A percentile compares a stretch with the other conserved stretches of the same genome.
These are phyloP conservation scores for Ceratobasidium sp. DNA, from an alignment of 1,284 basidiomycete genomes.

Conservation along the genomic window DNA sequence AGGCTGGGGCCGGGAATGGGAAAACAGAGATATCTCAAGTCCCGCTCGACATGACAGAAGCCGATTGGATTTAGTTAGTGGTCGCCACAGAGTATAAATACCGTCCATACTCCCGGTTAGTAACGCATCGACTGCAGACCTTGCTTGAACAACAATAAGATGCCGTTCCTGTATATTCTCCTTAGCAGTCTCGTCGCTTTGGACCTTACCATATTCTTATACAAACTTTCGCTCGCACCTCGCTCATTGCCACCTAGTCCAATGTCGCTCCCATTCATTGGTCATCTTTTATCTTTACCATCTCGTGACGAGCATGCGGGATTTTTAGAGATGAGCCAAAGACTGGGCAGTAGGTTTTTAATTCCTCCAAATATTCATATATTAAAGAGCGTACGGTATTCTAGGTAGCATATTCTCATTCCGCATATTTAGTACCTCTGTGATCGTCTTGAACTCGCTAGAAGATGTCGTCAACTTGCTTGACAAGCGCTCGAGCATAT, in stretches of 20 bases:
- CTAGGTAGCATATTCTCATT: conserved; percentile 51
- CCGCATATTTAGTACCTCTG: conserved; percentile 50
- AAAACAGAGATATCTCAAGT: no score
- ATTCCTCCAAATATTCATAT: neutral
- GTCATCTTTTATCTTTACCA: conserved; percentile 25
- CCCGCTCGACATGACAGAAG: no score
- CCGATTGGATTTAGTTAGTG: no score
- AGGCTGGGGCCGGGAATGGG: no score
- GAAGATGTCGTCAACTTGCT: conserved; percentile 53
- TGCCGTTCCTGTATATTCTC: neutral
- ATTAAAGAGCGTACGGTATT: no score
- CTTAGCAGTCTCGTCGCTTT: neutral
- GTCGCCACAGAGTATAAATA: no score
- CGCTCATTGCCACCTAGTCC: conserved; percentile 19
- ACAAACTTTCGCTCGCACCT: neutral
- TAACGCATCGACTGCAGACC: no score
- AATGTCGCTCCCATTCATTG: conserved; percentile 10
- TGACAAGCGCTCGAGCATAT: conserved; percentile 53
- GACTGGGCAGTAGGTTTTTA: conserved; percentile 14
- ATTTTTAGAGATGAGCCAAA: conserved; percentile 3
- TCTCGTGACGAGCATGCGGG: conserved; percentile 1
- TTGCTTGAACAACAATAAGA: neutral
- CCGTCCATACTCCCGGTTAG: no score
- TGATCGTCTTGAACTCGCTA: conserved; percentile 53
- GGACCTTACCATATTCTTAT: neutral